phyloP scores from a whole-genome alignment of 495 filamentous ascomycete species.

The Trichoderma gamsii region DNA sequence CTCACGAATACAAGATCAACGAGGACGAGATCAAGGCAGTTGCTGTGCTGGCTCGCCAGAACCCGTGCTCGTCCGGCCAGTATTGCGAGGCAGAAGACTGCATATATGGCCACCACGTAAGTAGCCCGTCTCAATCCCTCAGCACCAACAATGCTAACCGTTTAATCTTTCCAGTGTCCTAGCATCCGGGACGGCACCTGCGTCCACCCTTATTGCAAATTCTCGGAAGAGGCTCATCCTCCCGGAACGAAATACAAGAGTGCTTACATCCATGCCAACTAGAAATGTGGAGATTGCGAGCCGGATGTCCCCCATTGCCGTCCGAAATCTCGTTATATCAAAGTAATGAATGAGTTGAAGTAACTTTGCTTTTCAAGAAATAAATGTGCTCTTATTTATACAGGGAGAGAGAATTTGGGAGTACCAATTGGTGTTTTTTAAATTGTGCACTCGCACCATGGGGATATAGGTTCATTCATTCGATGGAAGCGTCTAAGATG shows the following conservation, averaged over 20 bases:
- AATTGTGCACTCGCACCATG: too few species aligned
- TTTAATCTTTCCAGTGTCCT: slow-evolving; percentile 31
- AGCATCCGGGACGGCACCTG: slow-evolving; percentile 38
- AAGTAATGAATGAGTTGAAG: neutral
- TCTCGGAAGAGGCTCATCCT: slow-evolving; percentile 41
- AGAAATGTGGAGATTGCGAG: neutral
- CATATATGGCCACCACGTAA: slow-evolving; percentile 72
- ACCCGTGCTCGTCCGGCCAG: slow-evolving; percentile 68
- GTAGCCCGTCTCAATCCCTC: slow-evolving; percentile 17
- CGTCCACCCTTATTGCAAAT: slow-evolving; percentile 41
- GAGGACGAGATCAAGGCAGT: slow-evolving; percentile 62
- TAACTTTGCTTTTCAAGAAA: too few species aligned
- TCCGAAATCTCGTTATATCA: neutral
- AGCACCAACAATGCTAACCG: too few species aligned
- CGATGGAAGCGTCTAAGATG: too few species aligned
- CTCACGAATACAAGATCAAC: slow-evolving; percentile 65
- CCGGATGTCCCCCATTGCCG: neutral
- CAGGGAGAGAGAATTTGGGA: neutral
- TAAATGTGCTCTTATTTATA: neutral
- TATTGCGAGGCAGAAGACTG: slow-evolving; percentile 70
- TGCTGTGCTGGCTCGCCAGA: slow-evolving; percentile 66
- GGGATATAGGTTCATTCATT: too few species aligned
- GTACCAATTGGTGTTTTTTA: neutral
- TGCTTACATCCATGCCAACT: slow-evolving; percentile 25
- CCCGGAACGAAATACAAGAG: slow-evolving; percentile 42